Percentiles rank a stretch among this genome's conserved stretches.
phyloP scores from a whole-genome alignment of 2,329 filamentous ascomycete species.

The Cercospora berteroae region DNA sequence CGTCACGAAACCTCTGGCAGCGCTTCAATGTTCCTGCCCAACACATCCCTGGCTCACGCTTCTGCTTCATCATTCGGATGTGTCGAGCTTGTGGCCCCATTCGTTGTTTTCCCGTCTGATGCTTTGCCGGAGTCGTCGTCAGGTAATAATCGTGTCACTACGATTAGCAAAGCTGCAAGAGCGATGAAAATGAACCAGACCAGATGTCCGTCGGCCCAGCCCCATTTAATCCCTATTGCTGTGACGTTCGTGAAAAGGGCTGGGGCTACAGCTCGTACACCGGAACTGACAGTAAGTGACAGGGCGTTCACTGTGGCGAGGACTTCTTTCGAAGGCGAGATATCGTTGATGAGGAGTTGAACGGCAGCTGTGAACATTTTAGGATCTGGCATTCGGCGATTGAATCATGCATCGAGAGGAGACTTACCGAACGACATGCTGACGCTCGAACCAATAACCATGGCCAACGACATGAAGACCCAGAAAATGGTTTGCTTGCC shows the following conservation, averaged over 20 bases:
- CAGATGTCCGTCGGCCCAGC: conserved; percentile 63
- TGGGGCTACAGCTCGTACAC: conserved; percentile 64
- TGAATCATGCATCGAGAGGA: background rate
- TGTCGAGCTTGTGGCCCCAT: background rate
- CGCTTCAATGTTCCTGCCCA: no score
- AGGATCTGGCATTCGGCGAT: background rate
- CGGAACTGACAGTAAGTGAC: conserved; percentile 61
- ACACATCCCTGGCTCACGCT: background rate
- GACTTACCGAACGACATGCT: conserved; percentile 64
- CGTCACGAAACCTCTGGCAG: no score
- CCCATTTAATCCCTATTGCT: conserved; percentile 62
- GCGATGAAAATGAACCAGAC: conserved; percentile 60
- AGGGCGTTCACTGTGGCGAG: conserved; percentile 72
- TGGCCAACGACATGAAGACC: conserved; percentile 46
- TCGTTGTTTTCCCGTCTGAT: background rate
- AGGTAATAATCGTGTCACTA: background rate
- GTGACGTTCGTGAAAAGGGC: conserved; percentile 66
- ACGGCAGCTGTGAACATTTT: conserved; percentile 51
- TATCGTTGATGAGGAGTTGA: conserved; percentile 73
- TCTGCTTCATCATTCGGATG: background rate
- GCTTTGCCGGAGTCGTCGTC: background rate
- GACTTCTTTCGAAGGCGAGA: conserved; percentile 61
- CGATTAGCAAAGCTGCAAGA: conserved; percentile 32
- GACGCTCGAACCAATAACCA: conserved; percentile 61
- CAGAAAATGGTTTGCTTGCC: conserved; percentile 56